Evolutionary conservation across 768 basidiomycete species (phyloP).

Genomic region (Naganishia friedmannii): DNA sequence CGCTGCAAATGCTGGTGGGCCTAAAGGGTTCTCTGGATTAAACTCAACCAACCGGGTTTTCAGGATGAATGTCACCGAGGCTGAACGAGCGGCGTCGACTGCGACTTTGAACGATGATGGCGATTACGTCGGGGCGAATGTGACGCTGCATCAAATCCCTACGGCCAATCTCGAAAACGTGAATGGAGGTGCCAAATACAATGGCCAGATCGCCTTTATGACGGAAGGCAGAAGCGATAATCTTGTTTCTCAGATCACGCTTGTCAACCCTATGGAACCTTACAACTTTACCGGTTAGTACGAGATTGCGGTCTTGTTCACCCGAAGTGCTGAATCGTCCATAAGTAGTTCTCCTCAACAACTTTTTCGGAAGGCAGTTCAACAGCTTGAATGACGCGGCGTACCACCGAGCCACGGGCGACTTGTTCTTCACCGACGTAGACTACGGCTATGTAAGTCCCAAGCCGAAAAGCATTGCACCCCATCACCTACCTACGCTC

Average conservation of each 20-base stretch:
- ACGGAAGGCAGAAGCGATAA: no score
- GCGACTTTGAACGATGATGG: neutral
- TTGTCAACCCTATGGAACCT: no score
- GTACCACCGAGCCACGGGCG: constrained; percentile 64
- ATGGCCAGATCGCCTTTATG: no score
- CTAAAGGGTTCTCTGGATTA: constrained; percentile 63
- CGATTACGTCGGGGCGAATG: constrained; percentile 26
- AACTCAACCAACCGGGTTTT: constrained; percentile 65
- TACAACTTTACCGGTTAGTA: no score
- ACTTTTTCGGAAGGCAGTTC: constrained; percentile 75
- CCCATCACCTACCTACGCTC: no score
- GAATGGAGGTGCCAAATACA: no score
- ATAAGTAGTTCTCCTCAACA: constrained; percentile 60
- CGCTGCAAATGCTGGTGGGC: constrained; percentile 52
- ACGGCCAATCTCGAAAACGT: no score
- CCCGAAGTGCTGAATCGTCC: constrained; percentile 52
- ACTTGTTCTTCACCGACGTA: constrained; percentile 72
- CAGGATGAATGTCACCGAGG: constrained; percentile 63
- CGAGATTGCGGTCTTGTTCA: no score
- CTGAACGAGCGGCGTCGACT: constrained; percentile 46
- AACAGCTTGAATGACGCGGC: constrained; percentile 78
- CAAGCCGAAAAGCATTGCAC: no score
- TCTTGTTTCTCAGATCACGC: no score
- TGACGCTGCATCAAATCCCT: neutral
- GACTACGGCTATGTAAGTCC: constrained; percentile 54